Conservation (phyloP, 192 early-diverging fungal species). For the Irineochytrium annulatum region DNA sequence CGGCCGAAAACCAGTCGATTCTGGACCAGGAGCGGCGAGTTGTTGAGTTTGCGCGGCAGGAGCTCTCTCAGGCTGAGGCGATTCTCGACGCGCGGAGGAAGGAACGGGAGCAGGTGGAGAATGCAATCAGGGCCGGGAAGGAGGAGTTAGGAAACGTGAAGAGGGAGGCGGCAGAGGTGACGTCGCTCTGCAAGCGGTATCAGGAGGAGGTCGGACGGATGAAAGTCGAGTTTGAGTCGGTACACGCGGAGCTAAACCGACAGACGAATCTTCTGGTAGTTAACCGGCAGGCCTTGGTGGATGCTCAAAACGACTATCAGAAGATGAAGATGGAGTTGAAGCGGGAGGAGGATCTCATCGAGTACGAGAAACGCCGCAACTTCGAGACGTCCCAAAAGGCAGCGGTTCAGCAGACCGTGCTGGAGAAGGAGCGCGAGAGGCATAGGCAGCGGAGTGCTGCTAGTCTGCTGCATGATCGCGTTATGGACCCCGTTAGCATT, state of each 20-base stretch:
- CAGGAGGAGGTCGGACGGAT: conserved; percentile 53
- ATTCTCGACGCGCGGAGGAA: conserved; percentile 26
- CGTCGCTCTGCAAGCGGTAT: conserved; percentile 41
- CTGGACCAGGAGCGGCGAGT: conserved; percentile 39
- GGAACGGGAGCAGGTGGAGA: conserved; percentile 24
- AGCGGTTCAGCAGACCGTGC: neutral
- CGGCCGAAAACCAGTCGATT: conserved; percentile 50
- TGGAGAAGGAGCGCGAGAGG: conserved; percentile 17
- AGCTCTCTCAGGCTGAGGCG: conserved; percentile 48
- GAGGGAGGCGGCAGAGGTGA: conserved; percentile 44
- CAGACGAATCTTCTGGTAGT: conserved; percentile 62
- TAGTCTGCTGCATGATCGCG: conserved; percentile 12
- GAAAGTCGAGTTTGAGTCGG: conserved; percentile 48
- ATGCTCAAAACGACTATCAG: conserved; percentile 61
- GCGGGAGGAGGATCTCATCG: conserved; percentile 12
- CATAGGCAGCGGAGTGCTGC: conserved; percentile 12
- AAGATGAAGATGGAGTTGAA: conserved; percentile 46
- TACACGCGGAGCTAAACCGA: conserved; percentile 54
- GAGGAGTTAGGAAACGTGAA: conserved; percentile 44
- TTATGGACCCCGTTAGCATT: conserved; percentile 3
- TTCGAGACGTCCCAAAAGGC: no score
- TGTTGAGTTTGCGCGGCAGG: conserved; percentile 36
- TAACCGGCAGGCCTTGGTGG: conserved; percentile 56
- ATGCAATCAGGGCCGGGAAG: conserved; percentile 40
- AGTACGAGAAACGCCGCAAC: no score